Evolutionary conservation across 345 rosid genomes (phyloP).

Genomic region (Gossypium arboreum): DNA sequence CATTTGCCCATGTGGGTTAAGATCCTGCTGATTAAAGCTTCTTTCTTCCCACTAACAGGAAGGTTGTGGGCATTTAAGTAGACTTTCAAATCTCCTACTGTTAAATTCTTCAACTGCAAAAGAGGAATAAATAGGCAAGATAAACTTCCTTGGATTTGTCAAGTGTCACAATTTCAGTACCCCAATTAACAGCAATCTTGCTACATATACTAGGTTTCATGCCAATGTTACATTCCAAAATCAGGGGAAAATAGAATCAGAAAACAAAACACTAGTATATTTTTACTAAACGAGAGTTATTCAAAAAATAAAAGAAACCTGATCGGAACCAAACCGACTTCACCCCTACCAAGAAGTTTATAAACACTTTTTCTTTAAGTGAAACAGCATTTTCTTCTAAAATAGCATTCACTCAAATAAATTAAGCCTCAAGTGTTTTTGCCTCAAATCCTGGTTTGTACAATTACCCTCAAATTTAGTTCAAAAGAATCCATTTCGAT

Average conservation of each 20-base stretch:
- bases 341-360: neutral
- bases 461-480: neutral
- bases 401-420: neutral
- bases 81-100: slow-evolving; percentile 59
- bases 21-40: slow-evolving; percentile 64
- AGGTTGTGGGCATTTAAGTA: slow-evolving; percentile 65
- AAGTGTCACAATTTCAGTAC: neutral
- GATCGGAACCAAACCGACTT: neutral
- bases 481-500: slow-evolving; percentile 4
- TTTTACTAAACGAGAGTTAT: neutral
- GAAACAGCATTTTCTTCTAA: neutral
- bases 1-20: slow-evolving; percentile 65
- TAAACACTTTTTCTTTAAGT: neutral
- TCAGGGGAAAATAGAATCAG: neutral
- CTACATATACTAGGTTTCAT: neutral
- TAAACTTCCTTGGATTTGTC: neutral
- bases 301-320: too few relatives aligned
- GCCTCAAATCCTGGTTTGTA: neutral
- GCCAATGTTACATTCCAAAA: neutral
- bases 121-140: neutral
- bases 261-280: neutral
- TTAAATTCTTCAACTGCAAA: slow-evolving; percentile 78
- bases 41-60: slow-evolving; percentile 72
- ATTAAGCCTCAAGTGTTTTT: neutral
- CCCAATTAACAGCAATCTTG: neutral